These are phyloP conservation scores for Chlorella sp. DNA, from an alignment of 139 green algal species.

Conservation along the genomic window DNA sequence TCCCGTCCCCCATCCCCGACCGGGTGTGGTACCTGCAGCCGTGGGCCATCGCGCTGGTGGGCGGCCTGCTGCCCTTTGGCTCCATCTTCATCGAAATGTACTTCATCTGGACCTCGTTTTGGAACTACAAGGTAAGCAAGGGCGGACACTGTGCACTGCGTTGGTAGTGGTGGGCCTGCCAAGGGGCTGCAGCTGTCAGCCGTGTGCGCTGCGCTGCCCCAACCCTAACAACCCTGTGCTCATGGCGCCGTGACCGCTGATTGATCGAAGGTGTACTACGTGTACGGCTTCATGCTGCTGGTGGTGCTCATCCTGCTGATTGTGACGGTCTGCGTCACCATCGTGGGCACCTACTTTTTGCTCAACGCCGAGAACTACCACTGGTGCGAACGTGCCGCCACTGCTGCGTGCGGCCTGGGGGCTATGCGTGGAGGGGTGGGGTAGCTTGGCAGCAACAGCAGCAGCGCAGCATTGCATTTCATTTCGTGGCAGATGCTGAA, in stretches of 20 bases:
- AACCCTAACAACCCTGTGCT: too few species aligned
- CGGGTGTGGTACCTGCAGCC: slow-evolving; percentile 88
- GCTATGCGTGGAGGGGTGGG: too few species aligned
- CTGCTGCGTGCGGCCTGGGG: too few species aligned
- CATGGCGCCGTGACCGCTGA: too few species aligned
- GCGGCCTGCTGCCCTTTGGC: slow-evolving; percentile 92
- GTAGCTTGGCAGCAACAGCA: background rate
- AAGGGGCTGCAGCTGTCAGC: background rate
- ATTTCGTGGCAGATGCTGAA: too few species aligned
- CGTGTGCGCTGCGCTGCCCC: too few species aligned
- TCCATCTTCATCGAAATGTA: slow-evolving; percentile 99
- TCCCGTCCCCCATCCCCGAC: slow-evolving; percentile 86
- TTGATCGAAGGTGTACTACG: slow-evolving; percentile 84
- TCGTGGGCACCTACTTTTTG: slow-evolving; percentile 97
- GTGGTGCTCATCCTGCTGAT: slow-evolving; percentile 92
- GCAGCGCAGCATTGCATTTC: background rate
- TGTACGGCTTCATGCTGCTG: slow-evolving; percentile 97
- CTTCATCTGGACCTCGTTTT: slow-evolving; percentile 96
- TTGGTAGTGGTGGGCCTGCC: too few species aligned
- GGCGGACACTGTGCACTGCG: too few species aligned
- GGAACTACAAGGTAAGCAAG: slow-evolving; percentile 92
- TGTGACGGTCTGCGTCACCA: slow-evolving; percentile 82
- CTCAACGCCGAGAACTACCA: slow-evolving; percentile 99
- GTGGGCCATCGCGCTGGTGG: slow-evolving; percentile 57
- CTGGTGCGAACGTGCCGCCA: too few species aligned